These are phyloP conservation scores for Endoconidiophora laricicola DNA, from an alignment of 2,329 filamentous ascomycete genomes.

Conservation along the genomic window DNA sequence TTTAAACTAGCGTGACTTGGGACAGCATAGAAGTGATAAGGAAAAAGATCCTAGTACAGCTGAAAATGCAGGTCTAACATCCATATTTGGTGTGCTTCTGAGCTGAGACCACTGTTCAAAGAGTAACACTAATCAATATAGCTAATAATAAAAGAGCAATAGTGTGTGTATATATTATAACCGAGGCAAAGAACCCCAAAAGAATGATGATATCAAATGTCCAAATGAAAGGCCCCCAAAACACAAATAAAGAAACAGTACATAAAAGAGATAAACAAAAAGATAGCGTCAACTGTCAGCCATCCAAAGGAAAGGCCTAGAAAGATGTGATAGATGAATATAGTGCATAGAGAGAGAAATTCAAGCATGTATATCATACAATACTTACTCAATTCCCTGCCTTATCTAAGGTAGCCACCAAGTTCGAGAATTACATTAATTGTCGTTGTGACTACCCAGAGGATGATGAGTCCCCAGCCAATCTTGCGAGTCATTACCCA, in stretches of 20 bases:
- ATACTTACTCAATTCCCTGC: constrained; percentile 19
- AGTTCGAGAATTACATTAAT: constrained; percentile 71
- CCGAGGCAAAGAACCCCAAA: neutral
- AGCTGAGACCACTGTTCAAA: too few species aligned
- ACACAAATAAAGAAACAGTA: neutral
- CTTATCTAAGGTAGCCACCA: constrained; percentile 29
- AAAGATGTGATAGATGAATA: neutral
- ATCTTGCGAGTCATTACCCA: constrained; percentile 76
- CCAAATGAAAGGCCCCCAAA: neutral
- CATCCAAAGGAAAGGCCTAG: neutral
- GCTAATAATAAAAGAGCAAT: neutral
- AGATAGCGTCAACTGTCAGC: neutral
- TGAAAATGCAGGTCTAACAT: too few species aligned
- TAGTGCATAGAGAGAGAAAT: too few species aligned
- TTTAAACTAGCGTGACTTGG: too few species aligned
- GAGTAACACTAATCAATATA: neutral
- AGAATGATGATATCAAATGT: neutral
- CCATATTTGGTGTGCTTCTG: too few species aligned
- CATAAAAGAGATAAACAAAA: neutral
- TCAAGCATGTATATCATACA: constrained; percentile 4
- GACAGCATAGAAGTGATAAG: too few species aligned
- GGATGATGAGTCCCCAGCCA: constrained; percentile 58
- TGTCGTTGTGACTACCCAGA: constrained; percentile 70
- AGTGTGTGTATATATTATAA: too few species aligned
- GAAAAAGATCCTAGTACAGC: too few species aligned